Evolutionary conservation across 768 basidiomycete species (phyloP), one percentile per base, ranked within the genome.

Genomic region (Asterophora parasitica): DNA sequence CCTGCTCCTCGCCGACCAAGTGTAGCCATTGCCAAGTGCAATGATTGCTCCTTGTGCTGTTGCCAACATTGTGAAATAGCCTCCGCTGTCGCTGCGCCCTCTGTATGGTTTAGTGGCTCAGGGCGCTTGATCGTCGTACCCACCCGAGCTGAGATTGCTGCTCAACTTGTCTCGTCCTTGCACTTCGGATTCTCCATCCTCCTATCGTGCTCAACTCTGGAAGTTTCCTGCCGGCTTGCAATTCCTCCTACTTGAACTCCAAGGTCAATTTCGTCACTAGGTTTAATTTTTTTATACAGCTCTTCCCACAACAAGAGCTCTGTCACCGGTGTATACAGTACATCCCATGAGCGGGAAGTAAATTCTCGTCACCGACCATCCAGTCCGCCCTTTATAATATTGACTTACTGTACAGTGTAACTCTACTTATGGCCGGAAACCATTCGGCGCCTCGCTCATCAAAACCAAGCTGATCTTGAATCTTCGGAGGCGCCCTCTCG

Each of bases 91-190:
- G 32, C 19, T 36, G 41, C 28, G 17, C 30, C 41, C 42, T 27
- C 7, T 19, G 40, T 50, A 40, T 44, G 43, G 43, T 32, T 23
- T 50, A 33, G 49, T 48, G 19, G 4, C 27, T 48, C 42, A 49
- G 28, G 48, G 48, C 35, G 38, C 30, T 13, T 45, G 49, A 50
- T 50, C 42, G 35, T 49, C 23, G 35, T 28, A 9, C 32, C 12
- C 27, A 31, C 12, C 9, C 9, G 20, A 34, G 30, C 9, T 43
- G 30, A 26, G 38, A 46, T 46, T 44, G n/a, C 48, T 37, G 42
- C 19, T 46, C 31, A 28, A 46, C 27, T 37, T 13, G 32, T 42
- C 23, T 23, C 23, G 16, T 30, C 50, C 50, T 46, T 51, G 42
- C 44, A 26, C 20, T 19, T 34, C 50, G 50, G 44, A 51, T 15